These are phyloP conservation scores for Solanum gracilifrons DNA, from an alignment of 257 asterid species.

Conservation along the genomic window DNA sequence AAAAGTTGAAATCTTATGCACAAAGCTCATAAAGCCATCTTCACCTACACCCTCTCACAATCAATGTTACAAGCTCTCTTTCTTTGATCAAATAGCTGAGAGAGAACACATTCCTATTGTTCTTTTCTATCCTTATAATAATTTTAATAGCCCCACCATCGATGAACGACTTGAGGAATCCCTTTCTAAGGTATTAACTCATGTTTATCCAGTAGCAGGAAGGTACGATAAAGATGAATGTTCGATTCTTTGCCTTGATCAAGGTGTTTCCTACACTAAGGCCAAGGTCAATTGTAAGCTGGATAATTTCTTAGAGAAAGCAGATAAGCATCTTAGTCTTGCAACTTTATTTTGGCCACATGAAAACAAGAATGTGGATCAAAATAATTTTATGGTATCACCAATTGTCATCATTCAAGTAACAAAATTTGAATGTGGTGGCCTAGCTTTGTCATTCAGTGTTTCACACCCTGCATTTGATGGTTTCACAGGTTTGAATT, in stretches of 20 bases:
- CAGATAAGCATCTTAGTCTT: background rate
- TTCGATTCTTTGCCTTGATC: background rate
- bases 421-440: background rate
- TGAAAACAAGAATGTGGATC: background rate
- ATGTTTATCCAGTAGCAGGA: background rate
- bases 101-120: background rate
- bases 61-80: background rate
- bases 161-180: background rate
- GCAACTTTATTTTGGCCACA: background rate
- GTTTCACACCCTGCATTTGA: background rate
- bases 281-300: background rate
- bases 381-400: background rate
- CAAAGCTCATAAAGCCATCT: slow-evolving; percentile 1
- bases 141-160: background rate
- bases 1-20: background rate
- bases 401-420: background rate
- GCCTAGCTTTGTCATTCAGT: background rate
- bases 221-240: background rate
- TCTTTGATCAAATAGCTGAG: slow-evolving; percentile 1
- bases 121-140: background rate
- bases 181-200: background rate
- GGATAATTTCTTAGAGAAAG: background rate
- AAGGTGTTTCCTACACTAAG: background rate
- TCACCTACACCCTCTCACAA: background rate
- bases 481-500: background rate